These are phyloP conservation scores for Coccomyxa sp. DNA, from an alignment of 139 green algal species.

Conservation along the genomic window DNA sequence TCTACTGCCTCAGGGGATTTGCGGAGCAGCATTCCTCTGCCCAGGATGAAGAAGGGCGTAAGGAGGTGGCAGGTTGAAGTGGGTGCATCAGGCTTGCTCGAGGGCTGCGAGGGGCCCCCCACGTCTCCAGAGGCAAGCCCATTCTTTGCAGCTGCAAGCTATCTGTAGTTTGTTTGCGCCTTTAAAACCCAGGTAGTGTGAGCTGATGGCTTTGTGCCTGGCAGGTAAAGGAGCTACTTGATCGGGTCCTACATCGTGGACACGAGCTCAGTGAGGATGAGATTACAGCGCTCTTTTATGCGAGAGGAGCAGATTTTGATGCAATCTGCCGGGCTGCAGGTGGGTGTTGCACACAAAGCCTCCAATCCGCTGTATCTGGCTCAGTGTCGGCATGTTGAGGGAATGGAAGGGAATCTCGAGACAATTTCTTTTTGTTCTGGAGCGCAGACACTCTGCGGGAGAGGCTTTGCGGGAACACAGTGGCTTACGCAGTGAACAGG, in stretches of 20 bases:
- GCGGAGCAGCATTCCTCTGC: constrained; percentile 19
- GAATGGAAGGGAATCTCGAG: no score
- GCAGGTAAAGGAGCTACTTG: constrained; percentile 13
- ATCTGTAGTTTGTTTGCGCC: no score
- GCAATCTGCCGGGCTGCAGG: constrained; percentile 50
- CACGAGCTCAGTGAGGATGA: constrained; percentile 39
- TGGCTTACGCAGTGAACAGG: constrained; percentile 66
- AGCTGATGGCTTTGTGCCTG: neutral
- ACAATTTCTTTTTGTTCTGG: neutral
- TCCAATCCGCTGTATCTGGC: neutral
- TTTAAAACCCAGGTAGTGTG: no score
- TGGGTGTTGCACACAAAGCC: neutral
- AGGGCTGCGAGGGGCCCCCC: no score
- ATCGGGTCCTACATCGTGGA: constrained; percentile 15
- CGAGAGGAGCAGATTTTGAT: constrained; percentile 57
- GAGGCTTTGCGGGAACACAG: constrained; percentile 45
- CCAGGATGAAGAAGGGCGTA: neutral
- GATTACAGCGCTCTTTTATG: constrained; percentile 51
- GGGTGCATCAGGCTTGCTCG: neutral
- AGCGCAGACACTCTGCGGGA: constrained; percentile 46
- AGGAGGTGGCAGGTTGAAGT: constrained; percentile 16
- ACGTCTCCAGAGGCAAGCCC: no score
- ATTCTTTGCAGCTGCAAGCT: no score
- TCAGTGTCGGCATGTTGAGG: no score
- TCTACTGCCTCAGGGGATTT: neutral